Evolutionary conservation across 768 basidiomycete species (phyloP).

Genomic region (Chlorophyllum brunneum): DNA sequence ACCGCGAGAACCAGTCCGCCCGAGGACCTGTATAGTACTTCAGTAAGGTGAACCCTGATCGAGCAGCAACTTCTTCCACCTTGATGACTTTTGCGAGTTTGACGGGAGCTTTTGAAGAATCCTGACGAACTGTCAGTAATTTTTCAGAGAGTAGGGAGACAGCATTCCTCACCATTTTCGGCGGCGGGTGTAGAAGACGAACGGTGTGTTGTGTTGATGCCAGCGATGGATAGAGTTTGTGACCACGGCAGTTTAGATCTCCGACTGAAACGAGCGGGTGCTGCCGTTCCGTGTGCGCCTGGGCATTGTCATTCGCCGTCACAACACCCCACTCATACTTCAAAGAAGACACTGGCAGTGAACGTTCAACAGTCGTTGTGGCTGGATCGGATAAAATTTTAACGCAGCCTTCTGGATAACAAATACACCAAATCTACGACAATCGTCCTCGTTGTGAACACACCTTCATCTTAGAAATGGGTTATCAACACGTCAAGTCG

Average conservation of each 20-base stretch:
- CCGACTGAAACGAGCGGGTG: conserved; percentile 22
- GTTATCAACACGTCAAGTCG: too few species aligned
- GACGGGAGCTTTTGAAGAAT: conserved; percentile 87
- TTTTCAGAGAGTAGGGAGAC: neutral
- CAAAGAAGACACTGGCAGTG: too few species aligned
- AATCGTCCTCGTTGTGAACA: too few species aligned
- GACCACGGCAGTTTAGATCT: conserved; percentile 18
- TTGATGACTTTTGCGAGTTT: conserved; percentile 98
- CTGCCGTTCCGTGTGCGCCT: conserved; percentile 2
- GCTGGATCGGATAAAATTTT: too few species aligned
- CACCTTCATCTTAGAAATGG: too few species aligned
- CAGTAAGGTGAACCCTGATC: conserved; percentile 7
- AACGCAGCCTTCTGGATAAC: too few species aligned
- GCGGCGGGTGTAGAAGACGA: conserved; percentile 18
- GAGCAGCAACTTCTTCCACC: conserved; percentile 48
- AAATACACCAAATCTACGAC: too few species aligned
- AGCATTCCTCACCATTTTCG: conserved; percentile 31
- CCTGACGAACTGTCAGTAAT: conserved; percentile 37
- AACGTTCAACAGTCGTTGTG: too few species aligned
- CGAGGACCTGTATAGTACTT: conserved; percentile 68
- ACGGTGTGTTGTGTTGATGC: conserved; percentile 27
- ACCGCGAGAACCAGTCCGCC: conserved; percentile 97
- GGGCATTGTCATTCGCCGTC: neutral
- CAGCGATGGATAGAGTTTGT: conserved; percentile 28
- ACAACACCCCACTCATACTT: too few species aligned